Base-by-base conservation (phyloP, 352 stramenopile species). In the Elongisporangium anandrum region DNA sequence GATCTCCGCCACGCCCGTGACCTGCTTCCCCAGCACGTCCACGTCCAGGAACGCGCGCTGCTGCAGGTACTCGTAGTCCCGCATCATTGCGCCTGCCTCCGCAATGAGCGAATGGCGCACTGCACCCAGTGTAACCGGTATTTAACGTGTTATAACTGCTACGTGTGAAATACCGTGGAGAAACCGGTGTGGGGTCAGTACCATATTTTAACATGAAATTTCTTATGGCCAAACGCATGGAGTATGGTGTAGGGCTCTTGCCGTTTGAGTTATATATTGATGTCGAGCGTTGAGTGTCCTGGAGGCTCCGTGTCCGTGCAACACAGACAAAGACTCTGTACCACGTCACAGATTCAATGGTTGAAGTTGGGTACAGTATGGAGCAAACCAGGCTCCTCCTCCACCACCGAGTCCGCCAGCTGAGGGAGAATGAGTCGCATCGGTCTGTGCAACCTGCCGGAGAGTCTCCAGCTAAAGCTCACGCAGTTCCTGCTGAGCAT, bases 11-110 rank as follows among this genome's bases (percentile, higher is more conserved):
- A 92, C 80, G 53, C 85, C 83, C 15, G 61, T 52, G 13, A 94
- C 57, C 38, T 72, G 68, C 41, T 70, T 68, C n/a, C 75, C 77
- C 64, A 93, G 67, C 68, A 93, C 75, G 59, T 94, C 81, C 59
- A 94, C 79, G 56, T 74, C 73, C 58, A 94, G 73, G 60, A 77
- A 87, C 68, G 78, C 77, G 53, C 83, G 83, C 75, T 94, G 83
- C 67, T 94, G 82, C 66, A 94, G 70, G 61, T 92, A 93, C 66
- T 93, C 83, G 63, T 86, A 94, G 66, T 94, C 83, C 34, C 72
- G 64, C 70, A 94, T 94, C 81, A 90, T 92, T 20, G 34, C 34
- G 34, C 34, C 34, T 45, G 34, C 34, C 34, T 45, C 8, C 29
- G 9, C 29, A 41, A 8, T 45, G 34, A 12, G 34, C 34, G 34